These are phyloP conservation scores for Sclerotinia minor DNA, from an alignment of 2,329 filamentous ascomycete genomes.

Conservation along the genomic window DNA sequence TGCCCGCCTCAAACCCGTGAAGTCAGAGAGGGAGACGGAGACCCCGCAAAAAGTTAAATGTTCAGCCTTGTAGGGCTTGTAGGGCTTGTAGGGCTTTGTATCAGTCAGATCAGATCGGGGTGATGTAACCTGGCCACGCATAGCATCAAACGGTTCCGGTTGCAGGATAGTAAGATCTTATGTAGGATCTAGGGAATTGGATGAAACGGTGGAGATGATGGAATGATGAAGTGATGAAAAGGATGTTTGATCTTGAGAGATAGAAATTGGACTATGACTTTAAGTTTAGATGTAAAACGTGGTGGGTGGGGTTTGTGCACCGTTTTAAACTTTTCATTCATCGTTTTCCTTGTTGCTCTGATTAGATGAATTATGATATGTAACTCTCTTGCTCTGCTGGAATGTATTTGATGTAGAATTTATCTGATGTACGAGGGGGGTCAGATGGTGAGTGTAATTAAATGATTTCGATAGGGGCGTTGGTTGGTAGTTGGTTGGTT, in stretches of 20 bases:
- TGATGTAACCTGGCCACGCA: no score
- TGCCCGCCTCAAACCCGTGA: neutral
- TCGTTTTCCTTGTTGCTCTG: neutral
- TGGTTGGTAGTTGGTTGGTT: neutral
- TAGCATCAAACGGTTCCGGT: slow-evolving; percentile 6
- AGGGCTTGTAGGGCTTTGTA: neutral
- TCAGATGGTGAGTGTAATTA: no score
- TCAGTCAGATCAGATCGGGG: slow-evolving; percentile 1
- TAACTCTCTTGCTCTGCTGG: neutral
- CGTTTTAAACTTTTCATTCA: no score
- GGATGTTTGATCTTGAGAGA: no score
- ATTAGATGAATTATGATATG: neutral
- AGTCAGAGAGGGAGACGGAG: neutral
- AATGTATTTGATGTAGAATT: no score
- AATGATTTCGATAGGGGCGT: no score
- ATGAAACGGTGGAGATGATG: neutral
- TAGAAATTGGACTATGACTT: no score
- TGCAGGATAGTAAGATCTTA: neutral
- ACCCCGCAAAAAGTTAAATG: neutral
- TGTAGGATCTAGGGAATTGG: neutral
- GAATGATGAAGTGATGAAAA: no score
- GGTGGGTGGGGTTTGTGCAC: neutral
- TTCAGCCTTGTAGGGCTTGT: neutral
- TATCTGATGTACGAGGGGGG: neutral
- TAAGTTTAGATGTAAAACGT: neutral